phyloP scores from a whole-genome alignment of 225 moss, liverwort and hornwort genomes.

The Antitrichia curtipendula region DNA sequence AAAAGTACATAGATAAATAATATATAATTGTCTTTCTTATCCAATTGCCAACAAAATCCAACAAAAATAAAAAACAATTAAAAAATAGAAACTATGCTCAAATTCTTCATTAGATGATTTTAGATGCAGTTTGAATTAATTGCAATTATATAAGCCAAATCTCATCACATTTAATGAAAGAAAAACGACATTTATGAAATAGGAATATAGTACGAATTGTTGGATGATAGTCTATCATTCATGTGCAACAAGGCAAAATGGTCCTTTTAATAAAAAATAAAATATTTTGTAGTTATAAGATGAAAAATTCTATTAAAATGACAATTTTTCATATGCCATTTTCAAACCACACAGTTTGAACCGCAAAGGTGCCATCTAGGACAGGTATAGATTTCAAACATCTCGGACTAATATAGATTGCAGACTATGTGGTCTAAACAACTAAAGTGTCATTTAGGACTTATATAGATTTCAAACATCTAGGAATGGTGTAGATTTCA shows the following conservation, averaged over 20 bases:
- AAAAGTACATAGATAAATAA: neutral
- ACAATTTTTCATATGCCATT: no score
- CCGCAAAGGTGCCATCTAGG: no score
- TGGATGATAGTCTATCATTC: fast-evolving
- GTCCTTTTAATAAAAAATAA: neutral
- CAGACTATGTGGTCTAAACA: no score
- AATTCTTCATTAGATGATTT: neutral
- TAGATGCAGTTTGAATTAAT: neutral
- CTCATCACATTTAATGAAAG: neutral
- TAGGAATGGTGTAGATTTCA: no score
- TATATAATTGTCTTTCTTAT: neutral
- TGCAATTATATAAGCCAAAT: neutral
- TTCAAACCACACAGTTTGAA: no score
- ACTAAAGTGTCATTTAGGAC: no score
- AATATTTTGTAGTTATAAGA: neutral
- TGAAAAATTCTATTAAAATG: no score
- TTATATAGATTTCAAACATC: no score
- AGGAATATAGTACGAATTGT: neutral
- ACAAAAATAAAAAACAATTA: neutral
- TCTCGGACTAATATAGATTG: no score
- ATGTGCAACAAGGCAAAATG: no score
- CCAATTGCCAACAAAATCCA: neutral
- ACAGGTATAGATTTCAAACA: no score
- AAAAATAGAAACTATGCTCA: fast-evolving
- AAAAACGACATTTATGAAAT: neutral